These are phyloP conservation scores for Croton setiger DNA, from an alignment of 441 rosid genomes.

Conservation along the genomic window DNA sequence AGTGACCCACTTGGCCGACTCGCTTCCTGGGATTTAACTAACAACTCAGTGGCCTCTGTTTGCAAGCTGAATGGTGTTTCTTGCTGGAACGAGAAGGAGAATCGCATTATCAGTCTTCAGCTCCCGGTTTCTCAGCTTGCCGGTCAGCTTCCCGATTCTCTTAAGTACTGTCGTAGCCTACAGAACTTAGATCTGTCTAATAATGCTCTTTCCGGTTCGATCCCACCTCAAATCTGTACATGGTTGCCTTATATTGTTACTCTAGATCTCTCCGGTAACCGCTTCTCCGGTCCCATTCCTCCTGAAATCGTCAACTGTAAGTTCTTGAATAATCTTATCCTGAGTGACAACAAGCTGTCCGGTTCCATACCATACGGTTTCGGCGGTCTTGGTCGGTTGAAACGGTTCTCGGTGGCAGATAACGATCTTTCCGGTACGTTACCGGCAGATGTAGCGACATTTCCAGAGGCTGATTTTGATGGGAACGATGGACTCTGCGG, in stretches of 20 bases:
- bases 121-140: slow-evolving; percentile 50
- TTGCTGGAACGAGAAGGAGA: slow-evolving; percentile 88
- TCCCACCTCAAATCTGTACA: slow-evolving; percentile 57
- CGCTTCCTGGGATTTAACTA: slow-evolving; percentile 58
- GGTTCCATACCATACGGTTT: slow-evolving; percentile 63
- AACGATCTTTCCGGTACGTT: slow-evolving; percentile 61
- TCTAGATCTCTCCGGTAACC: slow-evolving; percentile 32
- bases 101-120: slow-evolving; percentile 52
- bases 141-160: slow-evolving; percentile 58
- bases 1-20: slow-evolving; percentile 46
- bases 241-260: slow-evolving; percentile 71
- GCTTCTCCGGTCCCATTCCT: slow-evolving; percentile 61
- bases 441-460: slow-evolving; percentile 32
- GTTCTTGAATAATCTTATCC: slow-evolving; percentile 48
- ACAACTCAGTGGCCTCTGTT: slow-evolving; percentile 40
- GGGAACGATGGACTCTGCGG: slow-evolving; percentile 82
- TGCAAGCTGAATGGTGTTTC: slow-evolving; percentile 68
- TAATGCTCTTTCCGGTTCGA: slow-evolving; percentile 58
- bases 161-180: slow-evolving; percentile 64
- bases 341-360: slow-evolving; percentile 54
- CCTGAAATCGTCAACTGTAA: slow-evolving; percentile 54
- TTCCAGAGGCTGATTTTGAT: slow-evolving; percentile 42
- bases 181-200: slow-evolving; percentile 62
- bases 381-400: slow-evolving; percentile 46
- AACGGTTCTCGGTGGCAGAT: slow-evolving; percentile 55